Evolutionary conservation across 2,329 filamentous ascomycete species (phyloP).

Genomic region (Gremmenia infestans): DNA sequence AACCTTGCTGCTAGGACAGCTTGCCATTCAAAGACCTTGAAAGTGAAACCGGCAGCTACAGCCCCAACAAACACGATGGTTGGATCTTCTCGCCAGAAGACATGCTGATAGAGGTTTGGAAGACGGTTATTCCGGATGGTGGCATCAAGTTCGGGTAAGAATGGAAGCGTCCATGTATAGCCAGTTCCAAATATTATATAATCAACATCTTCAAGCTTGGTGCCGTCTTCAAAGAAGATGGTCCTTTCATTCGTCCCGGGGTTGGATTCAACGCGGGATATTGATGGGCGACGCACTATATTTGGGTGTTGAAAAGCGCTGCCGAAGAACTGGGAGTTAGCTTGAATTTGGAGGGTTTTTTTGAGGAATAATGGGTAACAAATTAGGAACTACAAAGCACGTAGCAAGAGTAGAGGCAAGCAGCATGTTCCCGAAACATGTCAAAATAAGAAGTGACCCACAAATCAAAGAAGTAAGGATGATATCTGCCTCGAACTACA

Average conservation of each 20-base stretch:
- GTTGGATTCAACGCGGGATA: conserved; percentile 38
- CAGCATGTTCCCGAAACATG: not conserved
- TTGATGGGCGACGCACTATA: conserved; percentile 44
- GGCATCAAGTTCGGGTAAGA: conserved; percentile 45
- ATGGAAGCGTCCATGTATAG: conserved; percentile 59
- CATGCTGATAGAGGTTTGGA: conserved; percentile 51
- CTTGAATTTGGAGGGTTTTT: not conserved
- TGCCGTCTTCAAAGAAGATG: conserved; percentile 54
- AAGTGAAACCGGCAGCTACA: conserved; percentile 54
- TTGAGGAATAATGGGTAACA: not conserved
- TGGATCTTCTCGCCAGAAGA: conserved; percentile 50
- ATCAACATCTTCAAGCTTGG: conserved; percentile 49
- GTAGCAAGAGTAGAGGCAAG: not conserved
- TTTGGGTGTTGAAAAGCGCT: conserved; percentile 54
- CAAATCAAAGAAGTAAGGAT: conserved; percentile 11
- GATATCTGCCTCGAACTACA: conserved; percentile 47
- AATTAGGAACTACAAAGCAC: not conserved
- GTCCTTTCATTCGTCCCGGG: conserved; percentile 31
- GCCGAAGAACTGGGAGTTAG: conserved; percentile 47
- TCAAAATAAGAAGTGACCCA: conserved; percentile 39
- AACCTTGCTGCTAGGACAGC: conserved; percentile 56
- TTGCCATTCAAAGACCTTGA: conserved; percentile 67
- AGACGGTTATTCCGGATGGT: conserved; percentile 49
- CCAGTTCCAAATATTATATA: conserved; percentile 63
- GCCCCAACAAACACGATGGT: conserved; percentile 55